Percentiles rank a stretch among this genome's conserved stretches.
Conservation (phyloP, 2,329 filamentous ascomycete species). For the Pyrenophora teres region DNA sequence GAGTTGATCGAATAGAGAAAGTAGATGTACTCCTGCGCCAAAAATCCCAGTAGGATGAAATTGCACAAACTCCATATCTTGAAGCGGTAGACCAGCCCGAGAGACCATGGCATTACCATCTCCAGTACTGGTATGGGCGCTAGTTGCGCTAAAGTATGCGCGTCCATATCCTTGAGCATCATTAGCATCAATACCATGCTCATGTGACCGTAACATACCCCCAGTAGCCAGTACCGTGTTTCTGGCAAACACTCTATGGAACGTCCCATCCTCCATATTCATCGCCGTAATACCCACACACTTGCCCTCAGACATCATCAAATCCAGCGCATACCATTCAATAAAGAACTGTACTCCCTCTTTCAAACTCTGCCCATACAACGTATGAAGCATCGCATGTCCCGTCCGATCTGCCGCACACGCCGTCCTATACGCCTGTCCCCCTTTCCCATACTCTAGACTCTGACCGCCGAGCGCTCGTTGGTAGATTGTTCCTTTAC, state of each 20-base stretch:
- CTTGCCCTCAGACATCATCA: constrained; percentile 55
- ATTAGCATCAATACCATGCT: constrained; percentile 5
- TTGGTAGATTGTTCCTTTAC: constrained; percentile 55
- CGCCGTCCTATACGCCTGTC: constrained; percentile 55
- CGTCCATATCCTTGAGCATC: constrained; percentile 50
- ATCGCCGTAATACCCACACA: constrained; percentile 55
- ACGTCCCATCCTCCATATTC: constrained; percentile 57
- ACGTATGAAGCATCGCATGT: constrained; percentile 57
- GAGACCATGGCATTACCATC: constrained; percentile 58
- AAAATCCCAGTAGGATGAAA: constrained; percentile 59
- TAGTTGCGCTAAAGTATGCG: constrained; percentile 57
- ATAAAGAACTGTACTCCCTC: constrained; percentile 57
- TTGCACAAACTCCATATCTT: constrained; percentile 59
- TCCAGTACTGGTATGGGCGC: constrained; percentile 56
- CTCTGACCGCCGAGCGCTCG: constrained; percentile 56
- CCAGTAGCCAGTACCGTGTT: constrained; percentile 57
- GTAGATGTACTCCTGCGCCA: constrained; percentile 50
- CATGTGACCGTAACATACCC: constrained; percentile 26
- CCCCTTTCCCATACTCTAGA: constrained; percentile 54
- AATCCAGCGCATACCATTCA: constrained; percentile 56
- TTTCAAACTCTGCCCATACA: constrained; percentile 56
- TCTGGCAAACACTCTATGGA: constrained; percentile 54
- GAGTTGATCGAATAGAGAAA: not conserved
- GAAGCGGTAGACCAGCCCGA: constrained; percentile 54
- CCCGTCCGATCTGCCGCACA: constrained; percentile 55